phyloP scores from a whole-genome alignment of 805 yeast genomes.

The Candida sithepensis region DNA sequence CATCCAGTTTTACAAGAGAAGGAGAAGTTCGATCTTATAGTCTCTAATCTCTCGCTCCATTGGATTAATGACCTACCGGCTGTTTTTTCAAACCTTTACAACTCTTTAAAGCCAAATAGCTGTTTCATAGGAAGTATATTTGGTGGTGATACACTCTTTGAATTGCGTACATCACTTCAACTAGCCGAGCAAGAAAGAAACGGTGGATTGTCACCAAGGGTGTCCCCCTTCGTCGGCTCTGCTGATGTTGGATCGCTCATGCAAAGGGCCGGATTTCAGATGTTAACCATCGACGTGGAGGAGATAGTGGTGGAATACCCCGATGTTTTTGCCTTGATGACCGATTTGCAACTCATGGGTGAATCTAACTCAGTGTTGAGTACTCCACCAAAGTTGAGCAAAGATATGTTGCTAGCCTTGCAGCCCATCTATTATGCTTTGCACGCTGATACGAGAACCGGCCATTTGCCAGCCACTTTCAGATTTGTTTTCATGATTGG shows the following conservation, averaged over 20 bases:
- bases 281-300: constrained; percentile 81
- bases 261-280: constrained; percentile 72
- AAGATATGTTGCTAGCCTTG: constrained; percentile 70
- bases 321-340: constrained; percentile 59
- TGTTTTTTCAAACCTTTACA: constrained; percentile 51
- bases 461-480: constrained; percentile 73
- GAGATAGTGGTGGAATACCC: constrained; percentile 80
- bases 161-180: constrained; percentile 74
- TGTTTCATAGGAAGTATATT: constrained; percentile 76
- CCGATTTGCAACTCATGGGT: constrained; percentile 78
- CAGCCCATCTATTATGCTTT: constrained; percentile 68
- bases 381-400: constrained; percentile 40
- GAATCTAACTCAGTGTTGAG: constrained; percentile 61
- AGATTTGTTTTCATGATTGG: constrained; percentile 81
- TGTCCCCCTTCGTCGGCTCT: constrained; percentile 76
- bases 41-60: constrained; percentile 71
- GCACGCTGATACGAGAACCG: constrained; percentile 57
- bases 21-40: constrained; percentile 57
- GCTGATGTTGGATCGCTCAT: constrained; percentile 71
- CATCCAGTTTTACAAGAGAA: constrained; percentile 39
- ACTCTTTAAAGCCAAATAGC: constrained; percentile 71
- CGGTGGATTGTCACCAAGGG: constrained; percentile 78
- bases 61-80: constrained; percentile 87
- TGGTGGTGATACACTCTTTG: constrained; percentile 84
- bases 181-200: constrained; percentile 76